Percentiles rank a stretch among this genome's conserved stretches.
Evolutionary conservation across 2,329 filamentous ascomycete species (phyloP).

Genomic region (Diaporthe nobilis): DNA sequence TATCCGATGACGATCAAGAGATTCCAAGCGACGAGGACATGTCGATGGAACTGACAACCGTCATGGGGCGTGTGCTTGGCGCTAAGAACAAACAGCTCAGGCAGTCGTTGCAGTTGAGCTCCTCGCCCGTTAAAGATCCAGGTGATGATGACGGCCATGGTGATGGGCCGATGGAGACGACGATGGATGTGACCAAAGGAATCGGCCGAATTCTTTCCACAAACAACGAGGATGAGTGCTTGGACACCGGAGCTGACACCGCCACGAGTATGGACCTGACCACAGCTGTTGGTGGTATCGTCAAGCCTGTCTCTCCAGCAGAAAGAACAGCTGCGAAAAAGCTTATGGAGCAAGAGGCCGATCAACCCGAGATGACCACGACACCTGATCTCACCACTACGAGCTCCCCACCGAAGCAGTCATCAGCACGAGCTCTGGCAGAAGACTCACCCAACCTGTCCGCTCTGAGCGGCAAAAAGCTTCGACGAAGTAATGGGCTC

Average conservation of each 20-base stretch:
- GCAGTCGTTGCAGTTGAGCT: slow-evolving; percentile 40
- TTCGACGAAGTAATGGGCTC: slow-evolving; percentile 63
- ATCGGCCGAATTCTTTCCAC: slow-evolving; percentile 67
- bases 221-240: slow-evolving; percentile 48
- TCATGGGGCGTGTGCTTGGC: slow-evolving; percentile 69
- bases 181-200: slow-evolving; percentile 76
- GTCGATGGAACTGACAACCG: slow-evolving; percentile 83
- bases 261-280: slow-evolving; percentile 80
- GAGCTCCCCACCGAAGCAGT: slow-evolving; percentile 54
- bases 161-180: slow-evolving; percentile 54
- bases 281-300: slow-evolving; percentile 73
- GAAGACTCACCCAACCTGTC: slow-evolving; percentile 69
- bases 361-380: slow-evolving; percentile 62
- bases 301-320: slow-evolving; percentile 57
- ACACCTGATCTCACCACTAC: slow-evolving; percentile 56
- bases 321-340: slow-evolving; percentile 66
- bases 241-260: slow-evolving; percentile 45
- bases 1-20: slow-evolving; percentile 52
- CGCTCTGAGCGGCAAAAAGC: slow-evolving; percentile 64
- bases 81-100: slow-evolving; percentile 41
- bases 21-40: slow-evolving; percentile 74
- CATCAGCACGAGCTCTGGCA: slow-evolving; percentile 49
- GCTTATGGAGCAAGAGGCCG: slow-evolving; percentile 71
- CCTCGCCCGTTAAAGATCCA: slow-evolving; percentile 44
- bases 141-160: slow-evolving; percentile 51